Conservation (phyloP, 306 rosid species). For the Cucumis cinereus region DNA sequence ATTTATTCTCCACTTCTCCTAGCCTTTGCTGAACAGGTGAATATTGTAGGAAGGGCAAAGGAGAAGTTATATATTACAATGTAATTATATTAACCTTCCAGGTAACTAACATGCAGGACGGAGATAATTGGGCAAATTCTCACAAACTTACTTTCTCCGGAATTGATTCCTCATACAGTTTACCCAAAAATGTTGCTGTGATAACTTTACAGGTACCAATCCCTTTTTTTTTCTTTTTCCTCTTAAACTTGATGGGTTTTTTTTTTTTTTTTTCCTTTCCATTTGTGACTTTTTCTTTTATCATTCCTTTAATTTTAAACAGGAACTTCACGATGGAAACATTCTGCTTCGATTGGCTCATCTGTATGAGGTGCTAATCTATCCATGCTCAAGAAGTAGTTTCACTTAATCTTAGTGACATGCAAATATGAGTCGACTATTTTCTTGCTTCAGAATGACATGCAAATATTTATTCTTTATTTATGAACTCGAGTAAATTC, state of each 20-base stretch:
- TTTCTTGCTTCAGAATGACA: not conserved
- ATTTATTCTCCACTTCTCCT: constrained; percentile 76
- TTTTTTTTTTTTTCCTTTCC: not conserved
- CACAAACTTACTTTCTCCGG: constrained; percentile 25
- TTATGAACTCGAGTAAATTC: not conserved
- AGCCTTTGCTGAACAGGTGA: constrained; percentile 72
- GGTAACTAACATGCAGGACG: constrained; percentile 25
- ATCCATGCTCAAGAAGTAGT: not conserved
- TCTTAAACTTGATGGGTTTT: no score
- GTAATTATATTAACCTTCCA: not conserved
- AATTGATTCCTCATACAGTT: constrained; percentile 27
- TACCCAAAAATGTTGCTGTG: constrained; percentile 35
- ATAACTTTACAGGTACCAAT: constrained; percentile 31
- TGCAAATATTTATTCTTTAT: not conserved
- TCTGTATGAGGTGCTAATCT: constrained; percentile 27
- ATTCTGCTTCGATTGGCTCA: constrained; percentile 37
- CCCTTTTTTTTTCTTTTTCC: not conserved
- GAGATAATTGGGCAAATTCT: constrained; percentile 31
- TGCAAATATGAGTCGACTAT: not conserved
- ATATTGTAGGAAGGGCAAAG: not conserved
- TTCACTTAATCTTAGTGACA: not conserved
- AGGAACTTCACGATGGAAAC: constrained; percentile 30
- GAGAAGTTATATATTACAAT: not conserved
- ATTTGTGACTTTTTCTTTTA: not conserved
- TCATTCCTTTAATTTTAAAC: not conserved